Evolutionary conservation across 1,284 basidiomycete species (phyloP).

Genomic region (Trametes versicolor): DNA sequence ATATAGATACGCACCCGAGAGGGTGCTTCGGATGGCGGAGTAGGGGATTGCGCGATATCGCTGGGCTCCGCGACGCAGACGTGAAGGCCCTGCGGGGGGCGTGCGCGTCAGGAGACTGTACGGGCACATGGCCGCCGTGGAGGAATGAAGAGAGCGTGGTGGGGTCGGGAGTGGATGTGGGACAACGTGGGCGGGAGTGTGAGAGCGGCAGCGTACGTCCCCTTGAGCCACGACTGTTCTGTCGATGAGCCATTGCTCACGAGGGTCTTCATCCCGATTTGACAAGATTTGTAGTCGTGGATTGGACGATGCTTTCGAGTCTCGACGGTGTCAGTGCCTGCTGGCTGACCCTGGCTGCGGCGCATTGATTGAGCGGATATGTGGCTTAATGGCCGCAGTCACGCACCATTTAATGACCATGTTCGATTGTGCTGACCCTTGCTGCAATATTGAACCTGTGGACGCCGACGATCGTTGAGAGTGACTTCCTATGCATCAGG

Average conservation of each 20-base stretch:
- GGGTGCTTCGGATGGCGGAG: neutral
- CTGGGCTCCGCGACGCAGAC: neutral
- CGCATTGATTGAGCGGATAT: neutral
- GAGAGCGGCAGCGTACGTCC: neutral
- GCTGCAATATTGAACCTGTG: neutral
- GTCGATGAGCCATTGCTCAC: neutral
- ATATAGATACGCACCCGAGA: neutral
- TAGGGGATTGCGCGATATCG: neutral
- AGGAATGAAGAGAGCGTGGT: constrained; percentile 5
- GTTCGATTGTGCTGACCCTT: neutral
- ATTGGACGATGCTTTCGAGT: neutral
- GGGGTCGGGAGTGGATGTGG: neutral
- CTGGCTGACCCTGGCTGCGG: neutral
- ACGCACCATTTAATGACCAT: neutral
- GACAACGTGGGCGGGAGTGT: constrained; percentile 7
- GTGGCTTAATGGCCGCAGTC: neutral
- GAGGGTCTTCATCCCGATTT: neutral
- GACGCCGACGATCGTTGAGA: neutral
- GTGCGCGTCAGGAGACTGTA: constrained; percentile 1
- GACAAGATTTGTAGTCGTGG: neutral
- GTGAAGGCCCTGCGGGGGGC: neutral
- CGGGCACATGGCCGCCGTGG: constrained; percentile 12
- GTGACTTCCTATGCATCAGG: neutral
- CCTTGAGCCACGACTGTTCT: neutral
- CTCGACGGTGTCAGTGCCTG: neutral